A percentile compares a stretch with the other conserved stretches of the same genome.
phyloP scores from a whole-genome alignment of 805 yeast species.

The Candida silvatica region DNA sequence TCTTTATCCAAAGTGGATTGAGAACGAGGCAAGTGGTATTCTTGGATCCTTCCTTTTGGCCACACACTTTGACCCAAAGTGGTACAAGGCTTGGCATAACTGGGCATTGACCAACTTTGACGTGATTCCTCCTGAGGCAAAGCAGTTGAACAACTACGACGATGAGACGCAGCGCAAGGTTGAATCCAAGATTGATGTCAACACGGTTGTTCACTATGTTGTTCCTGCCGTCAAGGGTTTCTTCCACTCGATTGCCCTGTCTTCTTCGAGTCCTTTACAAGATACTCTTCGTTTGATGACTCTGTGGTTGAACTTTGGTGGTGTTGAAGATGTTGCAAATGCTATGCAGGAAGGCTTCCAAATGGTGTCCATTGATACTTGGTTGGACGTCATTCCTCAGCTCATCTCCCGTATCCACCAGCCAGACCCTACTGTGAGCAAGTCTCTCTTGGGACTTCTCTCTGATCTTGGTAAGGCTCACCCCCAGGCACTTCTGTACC shows the following conservation, averaged over 20 bases:
- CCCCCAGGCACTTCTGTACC: conserved; percentile 95
- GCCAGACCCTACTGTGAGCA: conserved; percentile 77
- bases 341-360: conserved; percentile 88
- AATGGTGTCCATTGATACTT: conserved; percentile 82
- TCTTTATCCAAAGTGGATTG: conserved; percentile 71
- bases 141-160: conserved; percentile 11
- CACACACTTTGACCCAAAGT: conserved; percentile 83
- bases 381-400: conserved; percentile 96
- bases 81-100: conserved; percentile 99
- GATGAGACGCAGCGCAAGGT: conserved; percentile 7
- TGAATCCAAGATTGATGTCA: conserved; percentile 30
- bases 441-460: conserved; percentile 68
- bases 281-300: conserved; percentile 87
- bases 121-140: conserved; percentile 59
- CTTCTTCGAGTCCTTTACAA: conserved; percentile 81
- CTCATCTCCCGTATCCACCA: conserved; percentile 94
- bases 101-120: conserved; percentile 99
- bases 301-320: conserved; percentile 95
- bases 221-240: conserved; percentile 95
- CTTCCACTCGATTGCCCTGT: conserved; percentile 86
- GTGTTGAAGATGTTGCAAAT: conserved; percentile 80
- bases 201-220: conserved; percentile 75
- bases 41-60: conserved; percentile 89
- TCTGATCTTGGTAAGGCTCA: conserved; percentile 90
- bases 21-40: conserved; percentile 65